Evolutionary conservation across 768 basidiomycete species (phyloP), one percentile per base, ranked within the genome.

Genomic region (Pisolithus marmoratus): DNA sequence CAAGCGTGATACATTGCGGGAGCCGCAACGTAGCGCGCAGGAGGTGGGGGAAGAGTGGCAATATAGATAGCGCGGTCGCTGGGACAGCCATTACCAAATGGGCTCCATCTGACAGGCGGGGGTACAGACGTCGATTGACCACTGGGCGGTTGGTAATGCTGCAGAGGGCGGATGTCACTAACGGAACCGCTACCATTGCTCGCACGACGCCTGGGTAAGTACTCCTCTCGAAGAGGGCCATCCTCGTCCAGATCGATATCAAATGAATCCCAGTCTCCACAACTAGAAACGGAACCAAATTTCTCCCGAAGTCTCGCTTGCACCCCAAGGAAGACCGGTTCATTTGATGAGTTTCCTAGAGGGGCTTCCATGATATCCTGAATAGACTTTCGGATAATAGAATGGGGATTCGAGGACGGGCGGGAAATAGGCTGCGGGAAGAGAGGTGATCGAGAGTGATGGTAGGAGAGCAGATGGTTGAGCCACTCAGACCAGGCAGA

Each of bases 161-260:
- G 54, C 26, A 53, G 55, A 7, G 24, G 48, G 5, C 49, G 36
- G 7, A 38, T 26, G 43, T 38, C 20, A 26, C 54, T 54, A n/a
- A 51, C 48, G 11, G 12, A 34, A 20, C 40, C 27, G n/a, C 48
- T 53, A 20, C 50, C 60, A 27, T 60, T 58, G 50, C 63, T 56
- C 22, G 54, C 54, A 46, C 85, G 84, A 48, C 87, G 85, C 58
- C 74, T 80, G 14, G 89, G 89, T 49, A 90, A 66, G 56, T 91
- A 90, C 60, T 91, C 88, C 61, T 89, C 86, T 46, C 87, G 73
- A 46, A 91, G 73, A 31, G 89, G 89, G 2, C 89, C 89, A 61
- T 90, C 87, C 64, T 88, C 84, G 58, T 91, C 89, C 40, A 91
- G 72, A 68, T 91, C 83, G 48, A 91, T 87, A 60, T 90, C 87